These are phyloP conservation scores for Citrullus amarus DNA, from an alignment of 306 rosid genomes.

Conservation along the genomic window DNA sequence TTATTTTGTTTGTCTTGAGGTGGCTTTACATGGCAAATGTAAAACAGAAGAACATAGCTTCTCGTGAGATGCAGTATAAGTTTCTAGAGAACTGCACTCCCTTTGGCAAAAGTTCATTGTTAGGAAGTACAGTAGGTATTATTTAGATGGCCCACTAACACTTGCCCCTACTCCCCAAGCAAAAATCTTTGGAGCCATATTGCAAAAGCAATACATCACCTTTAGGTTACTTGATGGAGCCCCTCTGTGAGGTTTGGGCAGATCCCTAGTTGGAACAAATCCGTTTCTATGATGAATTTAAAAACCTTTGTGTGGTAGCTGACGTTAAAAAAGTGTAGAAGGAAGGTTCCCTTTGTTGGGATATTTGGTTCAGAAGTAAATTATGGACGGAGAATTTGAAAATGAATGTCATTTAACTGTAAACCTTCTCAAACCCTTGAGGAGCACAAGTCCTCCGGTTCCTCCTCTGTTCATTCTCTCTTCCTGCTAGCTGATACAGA, in stretches of 20 bases:
- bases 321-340: too few relatives aligned
- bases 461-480: neutral
- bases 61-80: neutral
- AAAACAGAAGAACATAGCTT: neutral
- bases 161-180: neutral
- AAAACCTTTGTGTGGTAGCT: too few relatives aligned
- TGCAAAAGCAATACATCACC: neutral
- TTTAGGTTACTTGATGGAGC: neutral
- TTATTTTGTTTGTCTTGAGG: neutral
- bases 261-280: neutral
- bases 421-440: neutral
- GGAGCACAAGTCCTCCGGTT: neutral
- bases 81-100: neutral
- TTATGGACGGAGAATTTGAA: too few relatives aligned
- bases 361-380: neutral
- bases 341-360: neutral
- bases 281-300: neutral
- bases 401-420: neutral
- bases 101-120: neutral
- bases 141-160: neutral
- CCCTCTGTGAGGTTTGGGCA: neutral
- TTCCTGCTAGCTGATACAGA: neutral
- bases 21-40: neutral
- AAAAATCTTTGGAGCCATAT: neutral
- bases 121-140: neutral